A percentile compares a stretch with the other conserved stretches of the same genome.
phyloP scores from a whole-genome alignment of 176 grass and related monocot species.

The Paspalum vaginatum region DNA sequence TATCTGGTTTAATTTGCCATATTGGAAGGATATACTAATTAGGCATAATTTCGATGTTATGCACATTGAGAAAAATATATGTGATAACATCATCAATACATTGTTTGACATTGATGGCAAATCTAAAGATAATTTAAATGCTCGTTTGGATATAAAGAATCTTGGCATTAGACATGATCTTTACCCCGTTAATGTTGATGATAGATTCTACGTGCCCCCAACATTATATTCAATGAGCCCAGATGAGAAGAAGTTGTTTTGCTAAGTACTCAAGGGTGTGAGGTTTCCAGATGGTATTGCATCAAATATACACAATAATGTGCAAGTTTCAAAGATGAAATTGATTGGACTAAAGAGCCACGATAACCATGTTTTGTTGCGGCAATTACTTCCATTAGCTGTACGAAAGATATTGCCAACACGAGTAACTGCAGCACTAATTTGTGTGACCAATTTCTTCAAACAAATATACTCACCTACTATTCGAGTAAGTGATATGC shows the following conservation, averaged over 20 bases:
- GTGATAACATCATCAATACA: background rate
- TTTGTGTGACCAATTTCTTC: conserved; percentile 20
- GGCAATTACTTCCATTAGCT: background rate
- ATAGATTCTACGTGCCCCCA: background rate
- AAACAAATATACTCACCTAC: background rate
- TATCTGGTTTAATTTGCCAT: background rate
- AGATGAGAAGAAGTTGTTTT: background rate
- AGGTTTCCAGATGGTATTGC: background rate
- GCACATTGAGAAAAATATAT: conserved; percentile 4
- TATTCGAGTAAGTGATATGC: background rate
- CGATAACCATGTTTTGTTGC: background rate
- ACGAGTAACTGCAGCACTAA: background rate
- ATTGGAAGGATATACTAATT: background rate
- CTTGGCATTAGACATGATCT: background rate
- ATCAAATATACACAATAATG: background rate
- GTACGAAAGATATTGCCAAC: background rate
- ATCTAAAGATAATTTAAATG: background rate
- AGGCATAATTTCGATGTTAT: background rate
- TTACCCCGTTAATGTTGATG: background rate
- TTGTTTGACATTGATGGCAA: background rate
- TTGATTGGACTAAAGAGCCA: no score
- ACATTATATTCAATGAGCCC: background rate
- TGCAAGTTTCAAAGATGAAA: no score
- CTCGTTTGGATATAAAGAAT: background rate
- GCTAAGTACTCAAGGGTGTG: background rate